Percentiles rank a stretch among this genome's conserved stretches.
phyloP scores from a whole-genome alignment of 805 yeast genomes.

The Lipomyces sp. region DNA sequence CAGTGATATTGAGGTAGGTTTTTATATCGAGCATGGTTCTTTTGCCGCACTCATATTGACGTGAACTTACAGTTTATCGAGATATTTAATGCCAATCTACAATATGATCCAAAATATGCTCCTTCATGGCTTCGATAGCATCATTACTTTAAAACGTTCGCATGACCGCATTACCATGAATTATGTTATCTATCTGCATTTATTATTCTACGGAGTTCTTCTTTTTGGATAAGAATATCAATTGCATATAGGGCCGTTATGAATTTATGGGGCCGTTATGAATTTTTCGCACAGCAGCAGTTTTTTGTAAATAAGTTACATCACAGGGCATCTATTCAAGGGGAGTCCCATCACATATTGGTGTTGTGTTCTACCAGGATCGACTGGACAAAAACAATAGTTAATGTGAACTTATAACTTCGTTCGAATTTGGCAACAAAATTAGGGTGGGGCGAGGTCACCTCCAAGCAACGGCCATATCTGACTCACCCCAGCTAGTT shows the following conservation, averaged over 20 bases:
- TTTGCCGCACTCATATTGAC: background rate
- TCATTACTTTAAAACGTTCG: background rate
- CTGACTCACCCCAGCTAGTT: too few species aligned
- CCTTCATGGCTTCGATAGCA: conserved; percentile 64
- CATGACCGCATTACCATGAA: background rate
- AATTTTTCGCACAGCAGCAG: too few species aligned
- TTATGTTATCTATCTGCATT: background rate
- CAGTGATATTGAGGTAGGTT: conserved; percentile 69
- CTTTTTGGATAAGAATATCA: background rate
- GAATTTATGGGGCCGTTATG: background rate
- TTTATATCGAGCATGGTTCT: background rate
- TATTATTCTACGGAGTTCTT: background rate
- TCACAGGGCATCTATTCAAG: too few species aligned
- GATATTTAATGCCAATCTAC: conserved; percentile 66
- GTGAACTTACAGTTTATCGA: conserved; percentile 62
- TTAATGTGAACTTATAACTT: too few species aligned
- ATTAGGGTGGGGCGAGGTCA: too few species aligned
- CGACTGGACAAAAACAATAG: too few species aligned
- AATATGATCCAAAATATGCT: conserved; percentile 52
- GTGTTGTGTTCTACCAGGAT: too few species aligned
- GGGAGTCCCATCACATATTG: too few species aligned
- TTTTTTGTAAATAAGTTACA: too few species aligned
- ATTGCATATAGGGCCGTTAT: background rate
- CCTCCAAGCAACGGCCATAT: too few species aligned
- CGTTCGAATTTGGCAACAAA: too few species aligned